Evolutionary conservation across 2,329 filamentous ascomycete species (phyloP), one percentile per base, ranked within the genome.

Genomic region (Nemania sp.): DNA sequence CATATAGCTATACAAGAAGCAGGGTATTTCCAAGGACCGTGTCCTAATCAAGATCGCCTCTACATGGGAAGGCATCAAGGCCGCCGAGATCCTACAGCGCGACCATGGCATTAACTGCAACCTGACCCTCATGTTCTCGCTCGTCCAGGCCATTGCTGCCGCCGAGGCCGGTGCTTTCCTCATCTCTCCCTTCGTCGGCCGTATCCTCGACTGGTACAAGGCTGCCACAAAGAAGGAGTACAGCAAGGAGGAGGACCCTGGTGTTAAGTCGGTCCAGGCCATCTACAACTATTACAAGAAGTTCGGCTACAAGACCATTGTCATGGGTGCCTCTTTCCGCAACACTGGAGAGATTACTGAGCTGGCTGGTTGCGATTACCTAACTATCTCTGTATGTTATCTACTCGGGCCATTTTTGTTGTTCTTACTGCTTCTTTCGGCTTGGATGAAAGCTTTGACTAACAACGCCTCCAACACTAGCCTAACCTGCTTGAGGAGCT

Each of bases 221-320:
- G 93, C 93, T 68, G 86, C 90, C 77, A 93, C 90, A 82, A 97
- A 97, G 91, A 94, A 97, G 89, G 92, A 96, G 75, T 99, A 94
- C 90, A 79, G 87, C 81, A 89, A 93, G 82, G 86, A 92, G 83
- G 93, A 97, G 82, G 96, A 99, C 87, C 96, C 96, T 66, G 96
- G 96, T 87, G 96, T 99, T 83, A 89, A 93, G 86, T 95, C 92
- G 74, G 96, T 99, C 80, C 88, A 95, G 88, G 80, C 78, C 83
- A 99, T 99, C 87, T 99, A 92, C 90, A 96, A 99, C 90, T 99
- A 99, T 93, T 99, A 99, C 92, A 99, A 99, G 93, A 98, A 98
- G 89, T 93, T 86, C 83, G 93, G 92, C 82, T 98, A 99, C 91
- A 97, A 97, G 78, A 99, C 96, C 82, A 98, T 98, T 77, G 96